Evolutionary conservation across 169 alveolate species (phyloP).

Genomic region (Plasmodium yoelii): DNA sequence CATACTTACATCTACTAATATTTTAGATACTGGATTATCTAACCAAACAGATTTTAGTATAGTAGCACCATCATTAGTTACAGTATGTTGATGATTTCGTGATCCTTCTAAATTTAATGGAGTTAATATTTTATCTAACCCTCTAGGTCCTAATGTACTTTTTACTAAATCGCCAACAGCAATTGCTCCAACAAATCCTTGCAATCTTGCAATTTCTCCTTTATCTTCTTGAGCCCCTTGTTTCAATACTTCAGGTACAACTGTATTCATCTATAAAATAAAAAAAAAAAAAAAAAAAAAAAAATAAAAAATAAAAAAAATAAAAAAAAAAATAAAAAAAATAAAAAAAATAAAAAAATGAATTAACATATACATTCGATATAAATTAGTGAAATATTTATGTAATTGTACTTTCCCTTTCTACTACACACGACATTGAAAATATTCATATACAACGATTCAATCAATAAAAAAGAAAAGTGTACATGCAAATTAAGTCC

Average conservation of each 20-base stretch:
- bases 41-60: constrained; percentile 97
- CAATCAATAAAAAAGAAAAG: too few species aligned
- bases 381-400: too few species aligned
- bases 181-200: constrained; percentile 98
- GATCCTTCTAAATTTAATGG: constrained; percentile 93
- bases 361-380: background rate
- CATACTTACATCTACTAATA: constrained; percentile 95
- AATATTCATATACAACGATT: too few species aligned
- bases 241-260: constrained; percentile 94
- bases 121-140: constrained; percentile 97
- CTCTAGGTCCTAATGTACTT: constrained; percentile 99
- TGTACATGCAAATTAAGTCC: too few species aligned
- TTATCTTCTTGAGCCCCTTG: constrained; percentile 96
- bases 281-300: constrained; percentile 13
- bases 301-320: constrained; percentile 15
- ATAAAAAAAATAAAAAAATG: background rate
- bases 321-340: constrained; percentile 8
- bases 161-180: constrained; percentile 99
- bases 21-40: constrained; percentile 99
- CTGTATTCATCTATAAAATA: constrained; percentile 80
- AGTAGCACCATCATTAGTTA: constrained; percentile 99
- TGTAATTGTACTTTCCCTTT: too few species aligned
- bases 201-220: constrained; percentile 97
- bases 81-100: constrained; percentile 92
- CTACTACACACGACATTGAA: too few species aligned